A percentile compares a stretch with the other conserved stretches of the same genome.
Evolutionary conservation across 129 eudicot genomes (phyloP).

Genomic region (Flaveria brownii): DNA sequence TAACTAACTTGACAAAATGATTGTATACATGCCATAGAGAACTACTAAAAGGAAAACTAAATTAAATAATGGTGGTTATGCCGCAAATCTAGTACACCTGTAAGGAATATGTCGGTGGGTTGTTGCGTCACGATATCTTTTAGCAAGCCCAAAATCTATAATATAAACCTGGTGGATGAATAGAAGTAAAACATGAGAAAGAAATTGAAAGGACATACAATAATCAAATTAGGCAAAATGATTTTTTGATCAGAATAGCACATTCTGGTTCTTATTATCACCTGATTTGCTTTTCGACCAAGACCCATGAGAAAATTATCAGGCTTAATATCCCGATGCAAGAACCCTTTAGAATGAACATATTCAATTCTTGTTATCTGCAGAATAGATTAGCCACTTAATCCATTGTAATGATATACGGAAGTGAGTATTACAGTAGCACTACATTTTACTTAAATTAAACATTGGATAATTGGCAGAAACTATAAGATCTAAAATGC

Average conservation of each 20-base stretch:
- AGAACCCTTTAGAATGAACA: constrained; percentile 91
- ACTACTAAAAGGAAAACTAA: background rate
- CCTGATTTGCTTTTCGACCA: constrained; percentile 99
- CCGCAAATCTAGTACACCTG: constrained; percentile 50
- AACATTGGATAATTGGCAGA: background rate
- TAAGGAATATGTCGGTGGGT: constrained; percentile 92
- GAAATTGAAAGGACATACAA: background rate
- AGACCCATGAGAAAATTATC: constrained; percentile 99
- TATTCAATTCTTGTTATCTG: constrained; percentile 95
- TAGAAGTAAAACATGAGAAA: constrained; percentile 13
- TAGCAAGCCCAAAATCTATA: constrained; percentile 99
- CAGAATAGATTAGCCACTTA: constrained; percentile 16
- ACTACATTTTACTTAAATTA: background rate
- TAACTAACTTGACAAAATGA: background rate
- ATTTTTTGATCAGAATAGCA: constrained; percentile 4
- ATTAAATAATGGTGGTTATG: background rate
- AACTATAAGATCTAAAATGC: background rate
- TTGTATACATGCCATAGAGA: constrained; percentile 4
- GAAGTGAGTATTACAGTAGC: background rate
- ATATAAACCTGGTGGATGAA: constrained; percentile 66
- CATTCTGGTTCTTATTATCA: constrained; percentile 16
- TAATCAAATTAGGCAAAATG: constrained; percentile 27
- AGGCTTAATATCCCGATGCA: constrained; percentile 96
- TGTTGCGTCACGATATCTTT: constrained; percentile 91
- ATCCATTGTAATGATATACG: background rate